phyloP scores from a whole-genome alignment of 306 rosid species.

The Trifolium pratense region DNA sequence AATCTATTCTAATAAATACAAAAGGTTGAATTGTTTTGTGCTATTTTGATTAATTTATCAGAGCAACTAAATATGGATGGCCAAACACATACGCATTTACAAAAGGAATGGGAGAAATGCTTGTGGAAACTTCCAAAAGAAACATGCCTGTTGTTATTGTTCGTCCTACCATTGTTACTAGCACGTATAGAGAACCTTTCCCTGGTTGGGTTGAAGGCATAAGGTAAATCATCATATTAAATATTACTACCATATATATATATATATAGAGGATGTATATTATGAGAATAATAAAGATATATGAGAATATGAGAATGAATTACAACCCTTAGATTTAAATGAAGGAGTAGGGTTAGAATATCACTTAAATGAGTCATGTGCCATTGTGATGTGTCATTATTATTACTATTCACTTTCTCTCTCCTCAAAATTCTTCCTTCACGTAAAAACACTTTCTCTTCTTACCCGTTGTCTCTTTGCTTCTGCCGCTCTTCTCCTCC shows the following conservation, averaged over 20 bases:
- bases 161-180: constrained; percentile 70
- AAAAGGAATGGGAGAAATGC: constrained; percentile 91
- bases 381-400: too few species aligned
- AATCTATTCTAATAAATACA: not conserved
- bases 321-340: too few species aligned
- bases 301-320: too few species aligned
- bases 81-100: constrained; percentile 83
- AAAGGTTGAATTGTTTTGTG: constrained; percentile 1
- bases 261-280: too few species aligned
- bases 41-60: constrained; percentile 8
- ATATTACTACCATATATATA: not conserved
- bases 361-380: too few species aligned
- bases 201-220: constrained; percentile 90
- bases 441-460: too few species aligned
- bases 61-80: constrained; percentile 79
- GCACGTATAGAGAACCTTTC: constrained; percentile 83
- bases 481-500: too few species aligned
- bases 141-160: constrained; percentile 52
- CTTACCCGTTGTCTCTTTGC: too few species aligned
- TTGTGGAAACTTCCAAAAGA: constrained; percentile 49
- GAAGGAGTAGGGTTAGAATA: too few species aligned
- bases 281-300: too few species aligned
- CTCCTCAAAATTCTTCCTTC: too few species aligned
- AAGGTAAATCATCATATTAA: constrained; percentile 48
- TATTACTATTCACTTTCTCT: too few species aligned